Evolutionary conservation across 176 grass and related monocot species (phyloP), one percentile per base, ranked within the genome.

Genomic region (Eremochloa ophiuroides): DNA sequence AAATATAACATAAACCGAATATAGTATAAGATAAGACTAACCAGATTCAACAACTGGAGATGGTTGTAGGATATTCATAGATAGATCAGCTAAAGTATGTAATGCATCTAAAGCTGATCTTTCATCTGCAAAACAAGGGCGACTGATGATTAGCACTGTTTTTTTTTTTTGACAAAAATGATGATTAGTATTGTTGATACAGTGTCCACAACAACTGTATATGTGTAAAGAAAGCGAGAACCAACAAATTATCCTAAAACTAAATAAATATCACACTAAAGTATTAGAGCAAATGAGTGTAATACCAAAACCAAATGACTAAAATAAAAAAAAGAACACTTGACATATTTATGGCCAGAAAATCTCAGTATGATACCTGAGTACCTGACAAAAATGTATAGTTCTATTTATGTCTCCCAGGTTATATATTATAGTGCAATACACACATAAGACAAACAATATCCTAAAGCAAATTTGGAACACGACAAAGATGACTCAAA

Each of bases 1-100:
- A 85, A 88, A 77, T 22, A 58, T 29, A 68, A n/a, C 44, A 62
- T 35, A 22, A 67, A 71, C 69, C 62, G 73, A 44, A 53, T 64
- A 31, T 34, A 35, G 59, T 64, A 63, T 68, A 41, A 58, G 47
- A 78, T 44, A 79, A 83, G 62, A 84, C 88, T 89, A 83, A 99
- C 96, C 96, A 62, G 93, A 95, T 86, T 99, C 93, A 82, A 85
- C 83, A 44, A 83, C 72, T 62, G 88, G 87, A 60, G 86, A 78
- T 76, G 96, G 96, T 3, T 87, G 90, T 79, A 98, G 87, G 80
- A 98, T 98, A 84, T 98, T 98, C 44, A 95, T 88, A 69, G 96
- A 93, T 37, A 98, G 69, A 91, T 99, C 93, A 42, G 96, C 96
- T 74, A 99, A 89, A 23, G 93, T 99, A 81, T 95, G 88, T 66